Base-by-base conservation (phyloP, 805 yeast species). In the Scheffersomyces ergatensis region DNA sequence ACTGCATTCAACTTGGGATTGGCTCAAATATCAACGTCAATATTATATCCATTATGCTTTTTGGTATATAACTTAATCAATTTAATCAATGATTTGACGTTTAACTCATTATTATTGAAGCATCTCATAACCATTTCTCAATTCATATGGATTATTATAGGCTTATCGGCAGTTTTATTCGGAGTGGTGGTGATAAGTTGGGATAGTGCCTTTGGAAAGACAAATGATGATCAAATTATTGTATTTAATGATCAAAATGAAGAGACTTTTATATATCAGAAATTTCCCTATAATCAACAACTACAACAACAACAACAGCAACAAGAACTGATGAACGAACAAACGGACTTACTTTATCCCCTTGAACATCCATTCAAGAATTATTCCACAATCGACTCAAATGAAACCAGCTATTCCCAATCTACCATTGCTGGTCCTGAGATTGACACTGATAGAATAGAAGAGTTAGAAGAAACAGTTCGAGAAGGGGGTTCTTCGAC, bases 41-140 rank as follows among this genome's bases (percentile, higher is more conserved):
- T 88, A 14, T 68, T 89, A 24, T 89, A 89, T 55, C 97, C 97
- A 1, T 65, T 89, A 47, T 85, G 89, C 25, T 89, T 89, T 59
- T 83, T 93, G 61, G 78, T 87, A 34, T 89, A 85, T 68, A 89
- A 87, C 65, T 64, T 86, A 37, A 70, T 77, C 43, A 83, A 85
- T 48, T 56, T 70, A 44, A 51, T 69, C 41, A 70, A 70, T 42
- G 76, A 68, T 41, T 45, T 70, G 34, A 76, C 82, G 26, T 65
- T 79, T 46, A 87, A 87, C 60, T 82, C 85, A 14, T 60, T 85
- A 32, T 67, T 85, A 6, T 74, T 80, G 51, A 55, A 52, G 16
- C 56, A 60, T 14, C 45, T 44, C 31, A 62, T 70, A 55, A 49
- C 62, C 5, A 76, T 74, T 43, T 62, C 74, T 34, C 87, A 82